phyloP scores from a whole-genome alignment of 208 protist species.

The Leishmania martiniquensis region DNA sequence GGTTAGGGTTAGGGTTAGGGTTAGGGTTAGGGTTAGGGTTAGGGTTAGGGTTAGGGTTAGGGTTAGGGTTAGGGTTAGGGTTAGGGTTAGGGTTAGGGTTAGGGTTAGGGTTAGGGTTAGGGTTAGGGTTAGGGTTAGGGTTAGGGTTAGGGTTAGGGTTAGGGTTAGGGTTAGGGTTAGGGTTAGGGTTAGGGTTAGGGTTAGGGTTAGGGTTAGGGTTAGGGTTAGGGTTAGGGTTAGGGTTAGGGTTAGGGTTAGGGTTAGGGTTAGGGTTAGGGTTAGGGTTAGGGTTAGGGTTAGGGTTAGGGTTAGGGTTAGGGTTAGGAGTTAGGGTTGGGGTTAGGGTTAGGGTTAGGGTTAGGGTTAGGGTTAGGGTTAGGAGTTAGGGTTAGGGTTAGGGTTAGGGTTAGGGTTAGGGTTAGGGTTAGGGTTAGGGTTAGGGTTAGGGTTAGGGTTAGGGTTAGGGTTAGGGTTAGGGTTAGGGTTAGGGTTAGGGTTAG shows the following conservation, averaged over 20 bases:
- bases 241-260: neutral
- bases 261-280: neutral
- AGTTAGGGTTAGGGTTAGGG: constrained; percentile 1
- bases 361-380: constrained; percentile 2
- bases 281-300: no score
- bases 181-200: no score
- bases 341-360: constrained; percentile 4
- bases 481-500: no score
- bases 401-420: constrained; percentile 2
- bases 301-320: constrained; percentile 7
- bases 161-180: no score
- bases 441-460: no score
- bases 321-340: neutral
- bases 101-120: no score
- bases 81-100: no score
- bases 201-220: no score
- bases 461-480: no score
- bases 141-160: neutral
- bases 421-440: neutral
- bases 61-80: no score
- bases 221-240: no score
- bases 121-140: neutral
- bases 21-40: neutral
- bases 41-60: neutral
- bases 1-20: constrained; percentile 1